A percentile compares a stretch with the other conserved stretches of the same genome.
Evolutionary conservation across 2,329 filamentous ascomycete genomes (phyloP).

Genomic region (Gnomoniopsis smithogilvyi): DNA sequence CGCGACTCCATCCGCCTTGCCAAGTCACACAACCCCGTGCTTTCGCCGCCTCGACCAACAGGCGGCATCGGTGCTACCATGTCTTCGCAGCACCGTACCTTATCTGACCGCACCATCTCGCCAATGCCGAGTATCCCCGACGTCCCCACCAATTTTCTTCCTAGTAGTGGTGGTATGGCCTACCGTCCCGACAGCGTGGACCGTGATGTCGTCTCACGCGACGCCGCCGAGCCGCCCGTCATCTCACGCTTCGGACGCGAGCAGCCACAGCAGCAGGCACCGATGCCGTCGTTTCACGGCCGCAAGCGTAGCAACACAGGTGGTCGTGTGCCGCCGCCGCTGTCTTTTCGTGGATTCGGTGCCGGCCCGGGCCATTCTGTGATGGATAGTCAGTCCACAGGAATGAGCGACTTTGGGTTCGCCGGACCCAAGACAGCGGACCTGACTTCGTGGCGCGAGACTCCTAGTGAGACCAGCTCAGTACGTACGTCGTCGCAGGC

Average conservation of each 20-base stretch:
- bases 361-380: slow-evolving; percentile 40
- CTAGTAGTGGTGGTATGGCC: slow-evolving; percentile 24
- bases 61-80: slow-evolving; percentile 2
- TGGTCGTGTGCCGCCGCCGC: slow-evolving; percentile 65
- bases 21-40: slow-evolving; percentile 57
- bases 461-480: slow-evolving; percentile 46
- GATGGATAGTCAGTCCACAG: slow-evolving; percentile 44
- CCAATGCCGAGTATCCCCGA: slow-evolving; percentile 46
- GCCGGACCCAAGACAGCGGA: slow-evolving; percentile 10
- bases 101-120: slow-evolving; percentile 7
- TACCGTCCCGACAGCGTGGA: slow-evolving; percentile 48
- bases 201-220: slow-evolving; percentile 59
- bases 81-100: slow-evolving; percentile 22
- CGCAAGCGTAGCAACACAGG: slow-evolving; percentile 90
- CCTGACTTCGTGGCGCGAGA: slow-evolving; percentile 36
- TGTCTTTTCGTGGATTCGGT: slow-evolving; percentile 78
- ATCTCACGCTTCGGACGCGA: slow-evolving; percentile 66
- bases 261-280: slow-evolving; percentile 14
- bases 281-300: slow-evolving; percentile 51
- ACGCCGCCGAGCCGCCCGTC: slow-evolving; percentile 67
- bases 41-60: slow-evolving; percentile 32
- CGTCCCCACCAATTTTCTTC: slow-evolving; percentile 40
- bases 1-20: slow-evolving; percentile 88
- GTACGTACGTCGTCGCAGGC: slow-evolving; percentile 26
- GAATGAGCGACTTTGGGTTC: slow-evolving; percentile 37